Base-by-base conservation (phyloP, 2,329 filamentous ascomycete genomes). In the Ophiostoma perfectum region DNA sequence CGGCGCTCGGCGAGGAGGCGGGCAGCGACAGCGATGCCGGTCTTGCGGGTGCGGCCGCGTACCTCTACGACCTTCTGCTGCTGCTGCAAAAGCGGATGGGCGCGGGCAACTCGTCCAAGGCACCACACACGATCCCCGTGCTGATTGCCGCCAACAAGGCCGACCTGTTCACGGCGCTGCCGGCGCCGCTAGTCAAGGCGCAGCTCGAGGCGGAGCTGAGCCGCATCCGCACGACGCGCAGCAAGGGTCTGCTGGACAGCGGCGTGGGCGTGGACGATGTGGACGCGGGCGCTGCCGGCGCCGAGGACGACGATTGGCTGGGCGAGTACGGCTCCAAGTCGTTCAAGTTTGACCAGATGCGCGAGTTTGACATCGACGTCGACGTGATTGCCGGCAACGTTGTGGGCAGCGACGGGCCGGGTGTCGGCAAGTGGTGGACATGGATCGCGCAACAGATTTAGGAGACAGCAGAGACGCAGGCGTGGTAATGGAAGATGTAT, bases 111-210 rank as follows among this genome's bases (percentile, higher is more conserved):
- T 71, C 74, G 60, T 72, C 83, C 63, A 88, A 87, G 73, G 82
- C 81, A 0, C 83, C 86, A 0, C 79, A 81, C 36, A 82, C 85
- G 36, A 83, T 95, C 8, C 88, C 91, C 0, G 84, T 99, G 7
- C 83, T 99, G 47, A 82, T 99, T 45, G 93, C 93, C 1, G 93
- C 93, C 67, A 99, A 98, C 79, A 99, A 99, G 83, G 85, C 93
- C 76, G 95, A 99, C 77, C 83, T 99, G 0, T 99, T 99, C 77
- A 97, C 95, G 0, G 92, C 94, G 7, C 80, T 97, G 66, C 95
- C 95, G 0, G 86, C 91, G 0, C 84, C 85, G 5, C 82, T 96
- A 44, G 91, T 97, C 70, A 89, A 86, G 77, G 83, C 83, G 67
- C 86, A 85, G 72, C 81, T 99, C 14, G 93, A 98, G 79, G 82